These are phyloP conservation scores for Zizania palustris DNA, from an alignment of 202 grass and related monocot species.

Conservation along the genomic window DNA sequence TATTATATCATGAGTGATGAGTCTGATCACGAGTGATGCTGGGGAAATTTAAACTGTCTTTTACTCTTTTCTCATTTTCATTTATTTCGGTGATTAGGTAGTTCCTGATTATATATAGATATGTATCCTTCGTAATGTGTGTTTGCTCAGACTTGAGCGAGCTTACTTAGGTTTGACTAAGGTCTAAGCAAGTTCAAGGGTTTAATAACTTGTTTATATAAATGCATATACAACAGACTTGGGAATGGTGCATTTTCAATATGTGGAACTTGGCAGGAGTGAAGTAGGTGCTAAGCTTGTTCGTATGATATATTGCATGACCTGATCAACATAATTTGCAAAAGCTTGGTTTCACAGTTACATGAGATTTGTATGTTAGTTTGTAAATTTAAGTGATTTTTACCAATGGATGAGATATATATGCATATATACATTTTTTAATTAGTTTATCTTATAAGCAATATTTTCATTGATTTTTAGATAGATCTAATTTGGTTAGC, in stretches of 20 bases:
- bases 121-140: background rate
- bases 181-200: background rate
- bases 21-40: background rate
- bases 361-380: background rate
- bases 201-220: background rate
- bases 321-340: background rate
- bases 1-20: background rate
- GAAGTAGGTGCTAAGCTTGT: background rate
- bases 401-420: too few relatives aligned
- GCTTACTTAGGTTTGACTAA: background rate
- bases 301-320: background rate
- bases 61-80: background rate
- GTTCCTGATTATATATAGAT: background rate
- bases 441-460: too few relatives aligned
- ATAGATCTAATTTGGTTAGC: too few relatives aligned
- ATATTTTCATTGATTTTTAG: too few relatives aligned
- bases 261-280: background rate
- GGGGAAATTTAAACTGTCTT: too few relatives aligned
- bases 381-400: background rate
- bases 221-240: background rate
- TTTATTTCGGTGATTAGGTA: background rate
- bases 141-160: background rate
- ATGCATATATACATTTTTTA: too few relatives aligned
- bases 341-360: background rate
- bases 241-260: background rate